Evolutionary conservation across 2,329 filamentous ascomycete species (phyloP).

Genomic region (Dothideomycetes sp.): DNA sequence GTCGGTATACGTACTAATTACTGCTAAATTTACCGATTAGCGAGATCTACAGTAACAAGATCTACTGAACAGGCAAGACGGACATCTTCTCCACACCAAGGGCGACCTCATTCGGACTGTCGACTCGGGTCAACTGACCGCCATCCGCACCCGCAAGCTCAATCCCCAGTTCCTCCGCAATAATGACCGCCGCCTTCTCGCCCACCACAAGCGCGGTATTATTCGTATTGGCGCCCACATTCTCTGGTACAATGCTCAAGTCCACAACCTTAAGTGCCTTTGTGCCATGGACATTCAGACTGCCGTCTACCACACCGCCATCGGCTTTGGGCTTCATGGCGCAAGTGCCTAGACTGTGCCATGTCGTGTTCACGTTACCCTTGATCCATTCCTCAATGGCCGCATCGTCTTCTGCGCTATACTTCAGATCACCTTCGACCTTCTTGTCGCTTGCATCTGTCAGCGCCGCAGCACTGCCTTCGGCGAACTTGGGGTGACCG

Average conservation of each 20-base stretch:
- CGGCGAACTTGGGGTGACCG: slow-evolving; percentile 27
- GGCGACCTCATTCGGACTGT: no score
- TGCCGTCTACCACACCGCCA: slow-evolving; percentile 28
- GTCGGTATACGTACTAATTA: no score
- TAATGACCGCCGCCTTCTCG: slow-evolving; percentile 30
- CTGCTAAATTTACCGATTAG: no score
- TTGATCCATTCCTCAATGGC: slow-evolving; percentile 31
- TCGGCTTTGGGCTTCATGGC: slow-evolving; percentile 26
- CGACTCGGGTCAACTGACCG: no score
- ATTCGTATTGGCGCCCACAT: slow-evolving; percentile 36
- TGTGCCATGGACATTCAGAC: slow-evolving; percentile 30
- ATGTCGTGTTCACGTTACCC: slow-evolving; percentile 28
- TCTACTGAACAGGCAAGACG: no score
- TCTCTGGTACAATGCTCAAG: slow-evolving; percentile 29
- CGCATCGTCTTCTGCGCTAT: slow-evolving; percentile 24
- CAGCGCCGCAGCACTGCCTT: slow-evolving; percentile 33
- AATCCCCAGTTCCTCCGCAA: slow-evolving; percentile 28
- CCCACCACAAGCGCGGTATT: slow-evolving; percentile 33
- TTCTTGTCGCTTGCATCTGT: slow-evolving; percentile 20
- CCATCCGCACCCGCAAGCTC: no score
- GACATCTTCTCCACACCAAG: no score
- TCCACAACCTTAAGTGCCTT: slow-evolving; percentile 32
- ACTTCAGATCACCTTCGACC: slow-evolving; percentile 36
- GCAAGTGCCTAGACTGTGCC: slow-evolving; percentile 31
- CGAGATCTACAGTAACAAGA: no score